phyloP scores from a whole-genome alignment of 176 grass and related monocot species.

The Hordeum marinum region DNA sequence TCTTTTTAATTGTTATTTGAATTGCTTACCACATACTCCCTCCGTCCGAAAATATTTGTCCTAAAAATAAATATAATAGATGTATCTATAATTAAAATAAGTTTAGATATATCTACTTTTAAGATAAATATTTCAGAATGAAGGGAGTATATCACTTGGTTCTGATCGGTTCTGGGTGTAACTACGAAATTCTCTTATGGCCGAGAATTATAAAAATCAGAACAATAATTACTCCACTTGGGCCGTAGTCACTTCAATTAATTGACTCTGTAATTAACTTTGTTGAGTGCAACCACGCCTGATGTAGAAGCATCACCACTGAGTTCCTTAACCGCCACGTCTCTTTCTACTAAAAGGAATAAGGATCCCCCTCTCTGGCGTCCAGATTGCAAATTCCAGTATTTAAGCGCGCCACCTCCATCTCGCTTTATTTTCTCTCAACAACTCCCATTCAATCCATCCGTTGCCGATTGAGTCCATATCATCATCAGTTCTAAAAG shows the following conservation, averaged over 20 bases:
- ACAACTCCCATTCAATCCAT: not conserved
- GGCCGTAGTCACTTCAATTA: not conserved
- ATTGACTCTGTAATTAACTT: not conserved
- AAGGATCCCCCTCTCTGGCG: not conserved
- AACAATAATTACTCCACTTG: not conserved
- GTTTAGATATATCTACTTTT: no score
- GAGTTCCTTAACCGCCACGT: conserved; percentile 42
- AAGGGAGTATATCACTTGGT: no score
- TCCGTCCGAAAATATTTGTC: no score
- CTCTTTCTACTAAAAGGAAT: conserved; percentile 47
- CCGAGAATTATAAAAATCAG: not conserved
- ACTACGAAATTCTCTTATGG: not conserved
- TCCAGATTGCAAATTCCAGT: conserved; percentile 1
- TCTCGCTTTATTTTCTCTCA: conserved; percentile 25
- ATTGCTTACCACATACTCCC: no score
- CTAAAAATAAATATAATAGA: no score
- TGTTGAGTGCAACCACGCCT: not conserved
- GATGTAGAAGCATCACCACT: not conserved
- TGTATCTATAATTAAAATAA: no score
- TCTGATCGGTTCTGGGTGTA: no score
- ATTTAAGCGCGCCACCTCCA: conserved; percentile 28
- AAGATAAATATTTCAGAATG: no score
- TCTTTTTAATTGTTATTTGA: no score
- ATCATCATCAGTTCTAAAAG: conserved; percentile 21
- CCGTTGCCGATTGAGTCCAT: not conserved